Evolutionary conservation across 2,329 filamentous ascomycete species (phyloP), one percentile per base, ranked within the genome.

Genomic region (Tolypocladium tropicale): DNA sequence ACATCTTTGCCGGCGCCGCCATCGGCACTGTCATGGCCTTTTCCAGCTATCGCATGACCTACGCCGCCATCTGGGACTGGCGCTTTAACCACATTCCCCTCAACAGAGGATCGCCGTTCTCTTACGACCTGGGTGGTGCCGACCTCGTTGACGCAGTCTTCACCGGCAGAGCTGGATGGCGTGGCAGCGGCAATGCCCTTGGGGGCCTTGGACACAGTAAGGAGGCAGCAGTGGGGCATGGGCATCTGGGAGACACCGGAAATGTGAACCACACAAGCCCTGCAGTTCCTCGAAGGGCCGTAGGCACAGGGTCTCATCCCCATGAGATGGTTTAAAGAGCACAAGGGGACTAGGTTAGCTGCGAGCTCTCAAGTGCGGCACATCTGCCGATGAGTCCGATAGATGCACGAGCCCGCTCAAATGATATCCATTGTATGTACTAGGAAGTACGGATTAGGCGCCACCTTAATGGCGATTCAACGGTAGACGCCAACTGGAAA

Each of bases 11-110:
- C 0, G 86, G 86, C 6, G 85, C 78, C 0, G 65, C 80, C 43
- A 86, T 89, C 50, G 86, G 86, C 2, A 83, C 79, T 2, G 65
- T 81, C 57, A 81, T 88, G 70, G 86, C 85, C 0, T 83, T 88
- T 62, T 80, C 78, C 1, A 67, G 78, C 0, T 89, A 88, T 66
- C 75, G 86, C 55, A 86, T 86, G 83, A 78, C 81, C 2, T 89
- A 86, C 61, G 83, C 84, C 0, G 74, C 78, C 10, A 74, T 88
- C 53, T 89, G 83, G 82, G 84, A 89, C 67, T 88, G 82, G 75
- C 73, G 84, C 30, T 85, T 66, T 60, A 81, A 81, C 65, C 85
- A 88, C 65, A 79, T 88, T 34, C 84, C 85, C 21, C 75, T 88
- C 6, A 79, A 82, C 61, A 78, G 84, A 23, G 74, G 77, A 2